phyloP scores from a whole-genome alignment of 164 flowering plant species.

The Aristolochia californica region DNA sequence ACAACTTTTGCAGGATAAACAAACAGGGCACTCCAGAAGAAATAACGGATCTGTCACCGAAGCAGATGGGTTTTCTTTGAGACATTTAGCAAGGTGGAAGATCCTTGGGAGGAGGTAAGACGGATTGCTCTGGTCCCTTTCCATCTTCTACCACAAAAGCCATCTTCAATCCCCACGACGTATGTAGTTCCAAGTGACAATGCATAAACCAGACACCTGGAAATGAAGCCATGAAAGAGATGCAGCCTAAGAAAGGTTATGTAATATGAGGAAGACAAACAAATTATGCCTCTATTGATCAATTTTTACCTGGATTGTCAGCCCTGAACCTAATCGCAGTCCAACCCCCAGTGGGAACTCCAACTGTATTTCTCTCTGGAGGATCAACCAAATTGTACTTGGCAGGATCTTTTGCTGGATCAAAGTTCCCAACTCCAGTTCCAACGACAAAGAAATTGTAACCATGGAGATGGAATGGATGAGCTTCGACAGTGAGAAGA shows the following conservation, averaged over 20 bases:
- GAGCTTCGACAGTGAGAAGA: constrained; percentile 54
- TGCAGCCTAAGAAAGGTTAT: no score
- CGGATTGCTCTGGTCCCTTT: constrained; percentile 46
- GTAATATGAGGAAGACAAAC: no score
- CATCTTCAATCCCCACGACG: constrained; percentile 72
- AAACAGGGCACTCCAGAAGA: no score
- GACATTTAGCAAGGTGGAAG: constrained; percentile 42
- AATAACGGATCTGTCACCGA: no score
- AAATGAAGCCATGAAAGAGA: background rate
- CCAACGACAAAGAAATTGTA: constrained; percentile 71
- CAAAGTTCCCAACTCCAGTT: constrained; percentile 52
- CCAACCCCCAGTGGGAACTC: constrained; percentile 86
- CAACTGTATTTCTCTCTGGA: constrained; percentile 73
- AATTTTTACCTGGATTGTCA: constrained; percentile 63
- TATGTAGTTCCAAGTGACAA: constrained; percentile 67
- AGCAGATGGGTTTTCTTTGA: no score
- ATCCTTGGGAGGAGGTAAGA: constrained; percentile 64
- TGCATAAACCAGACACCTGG: constrained; percentile 76
- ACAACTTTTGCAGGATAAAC: no score
- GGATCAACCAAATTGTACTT: constrained; percentile 66
- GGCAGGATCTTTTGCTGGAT: constrained; percentile 37
- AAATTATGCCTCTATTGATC: no score
- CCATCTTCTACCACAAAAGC: constrained; percentile 74
- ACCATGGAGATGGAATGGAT: constrained; percentile 74
- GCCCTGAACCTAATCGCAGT: constrained; percentile 60